Percentiles rank a stretch among this genome's conserved stretches.
Conservation (phyloP, 371 early-diverging fungal species). For the Mortierella sp. region DNA sequence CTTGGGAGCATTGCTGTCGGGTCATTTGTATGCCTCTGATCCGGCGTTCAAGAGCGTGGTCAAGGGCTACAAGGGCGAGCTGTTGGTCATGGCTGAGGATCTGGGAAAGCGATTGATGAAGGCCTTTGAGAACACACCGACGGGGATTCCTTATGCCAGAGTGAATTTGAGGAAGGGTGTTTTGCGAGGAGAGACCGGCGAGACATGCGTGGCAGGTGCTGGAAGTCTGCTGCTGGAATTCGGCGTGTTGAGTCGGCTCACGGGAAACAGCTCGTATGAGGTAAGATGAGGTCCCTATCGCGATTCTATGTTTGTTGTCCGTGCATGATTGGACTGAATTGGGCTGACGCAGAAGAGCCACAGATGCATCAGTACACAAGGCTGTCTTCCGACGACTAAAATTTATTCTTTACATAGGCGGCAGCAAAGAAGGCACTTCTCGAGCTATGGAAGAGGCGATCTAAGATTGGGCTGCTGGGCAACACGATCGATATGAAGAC, state of each 20-base stretch:
- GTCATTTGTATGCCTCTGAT: constrained; percentile 89
- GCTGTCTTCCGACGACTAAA: background rate
- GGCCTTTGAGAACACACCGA: constrained; percentile 88
- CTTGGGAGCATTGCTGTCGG: constrained; percentile 92
- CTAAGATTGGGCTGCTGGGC: constrained; percentile 84
- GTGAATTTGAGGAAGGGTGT: constrained; percentile 88
- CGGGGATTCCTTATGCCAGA: constrained; percentile 89
- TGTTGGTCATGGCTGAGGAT: constrained; percentile 84
- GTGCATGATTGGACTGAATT: constrained; percentile 5
- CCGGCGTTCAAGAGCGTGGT: constrained; percentile 55
- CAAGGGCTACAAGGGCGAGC: constrained; percentile 81
- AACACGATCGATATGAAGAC: constrained; percentile 84
- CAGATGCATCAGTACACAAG: background rate
- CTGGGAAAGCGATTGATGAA: constrained; percentile 91
- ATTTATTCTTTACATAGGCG: constrained; percentile 51
- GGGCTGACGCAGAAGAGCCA: background rate
- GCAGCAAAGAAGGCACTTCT: constrained; percentile 81
- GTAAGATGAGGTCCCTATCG: constrained; percentile 35
- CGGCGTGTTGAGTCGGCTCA: constrained; percentile 90
- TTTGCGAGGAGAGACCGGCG: constrained; percentile 73
- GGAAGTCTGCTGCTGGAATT: constrained; percentile 96
- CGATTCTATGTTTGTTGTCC: background rate
- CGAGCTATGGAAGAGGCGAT: constrained; percentile 84
- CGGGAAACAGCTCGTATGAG: constrained; percentile 84
- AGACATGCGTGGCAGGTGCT: constrained; percentile 94